Percentiles rank a stretch among this genome's conserved stretches.
phyloP scores from a whole-genome alignment of 805 yeast species.

The Helenozyma rhizophorensis region DNA sequence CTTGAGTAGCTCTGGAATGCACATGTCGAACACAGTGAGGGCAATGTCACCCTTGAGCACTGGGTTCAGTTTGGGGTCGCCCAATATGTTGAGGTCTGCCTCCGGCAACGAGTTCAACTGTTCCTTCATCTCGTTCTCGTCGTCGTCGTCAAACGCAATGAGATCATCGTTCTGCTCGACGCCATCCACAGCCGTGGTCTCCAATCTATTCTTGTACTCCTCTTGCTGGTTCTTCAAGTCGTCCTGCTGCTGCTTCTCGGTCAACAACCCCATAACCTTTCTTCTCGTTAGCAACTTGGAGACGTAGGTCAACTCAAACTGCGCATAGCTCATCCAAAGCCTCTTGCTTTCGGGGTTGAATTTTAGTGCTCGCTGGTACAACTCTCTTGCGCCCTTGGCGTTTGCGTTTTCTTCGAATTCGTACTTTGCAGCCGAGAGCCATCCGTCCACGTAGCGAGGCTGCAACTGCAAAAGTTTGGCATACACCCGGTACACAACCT shows the following conservation, averaged over 20 bases:
- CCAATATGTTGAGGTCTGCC: conserved; percentile 79
- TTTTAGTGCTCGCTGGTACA: conserved; percentile 80
- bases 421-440: conserved; percentile 93
- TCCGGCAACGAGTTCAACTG: conserved; percentile 77
- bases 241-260: conserved; percentile 63
- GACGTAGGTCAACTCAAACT: conserved; percentile 81
- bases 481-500: conserved; percentile 70
- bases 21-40: conserved; percentile 35
- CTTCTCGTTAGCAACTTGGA: conserved; percentile 82
- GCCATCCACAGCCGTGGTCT: conserved; percentile 12
- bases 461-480: conserved; percentile 77
- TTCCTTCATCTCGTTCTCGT: conserved; percentile 54
- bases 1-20: conserved; percentile 29
- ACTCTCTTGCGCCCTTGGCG: conserved; percentile 80
- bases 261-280: conserved; percentile 70
- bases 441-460: conserved; percentile 84
- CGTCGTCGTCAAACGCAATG: conserved; percentile 43
- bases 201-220: conserved; percentile 37
- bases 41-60: conserved; percentile 55
- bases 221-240: conserved; percentile 34
- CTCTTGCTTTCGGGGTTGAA: conserved; percentile 70
- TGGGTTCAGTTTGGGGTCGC: conserved; percentile 76
- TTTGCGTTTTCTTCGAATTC: conserved; percentile 87
- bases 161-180: conserved; percentile 29
- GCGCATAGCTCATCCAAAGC: conserved; percentile 83